phyloP scores from a whole-genome alignment of 371 early-diverging fungal genomes.

The Rhizopus arrhizus region DNA sequence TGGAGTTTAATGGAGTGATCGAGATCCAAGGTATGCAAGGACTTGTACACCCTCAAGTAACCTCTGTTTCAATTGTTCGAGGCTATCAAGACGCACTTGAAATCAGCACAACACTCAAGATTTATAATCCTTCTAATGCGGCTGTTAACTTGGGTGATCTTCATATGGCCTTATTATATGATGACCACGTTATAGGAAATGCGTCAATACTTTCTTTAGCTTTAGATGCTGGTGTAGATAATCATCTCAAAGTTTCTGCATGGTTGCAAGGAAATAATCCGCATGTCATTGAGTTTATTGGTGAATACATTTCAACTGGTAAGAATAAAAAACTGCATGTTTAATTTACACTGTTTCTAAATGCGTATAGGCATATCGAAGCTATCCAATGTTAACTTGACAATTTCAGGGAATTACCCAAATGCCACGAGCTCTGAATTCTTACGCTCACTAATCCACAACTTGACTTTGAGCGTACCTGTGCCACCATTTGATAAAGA shows the following conservation, averaged over 20 bases:
- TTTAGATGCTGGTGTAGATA: constrained; percentile 28
- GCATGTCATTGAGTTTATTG: constrained; percentile 38
- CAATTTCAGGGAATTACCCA: constrained; percentile 46
- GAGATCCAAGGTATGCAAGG: constrained; percentile 42
- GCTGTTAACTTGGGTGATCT: constrained; percentile 40
- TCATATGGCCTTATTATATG: constrained; percentile 30
- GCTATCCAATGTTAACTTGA: constrained; percentile 30
- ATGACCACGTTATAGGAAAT: constrained; percentile 39
- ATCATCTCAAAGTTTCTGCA: constrained; percentile 20
- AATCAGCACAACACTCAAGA: constrained; percentile 24
- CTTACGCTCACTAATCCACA: constrained; percentile 27
- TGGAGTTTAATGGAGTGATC: constrained; percentile 47
- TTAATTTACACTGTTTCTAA: constrained; percentile 4
- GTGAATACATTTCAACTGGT: constrained; percentile 43
- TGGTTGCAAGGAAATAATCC: constrained; percentile 24
- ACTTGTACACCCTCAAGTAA: constrained; percentile 40
- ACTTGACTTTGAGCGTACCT: constrained; percentile 34
- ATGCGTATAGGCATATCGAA: constrained; percentile 5
- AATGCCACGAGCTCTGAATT: constrained; percentile 34
- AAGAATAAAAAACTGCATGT: constrained; percentile 2
- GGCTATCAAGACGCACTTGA: constrained; percentile 40
- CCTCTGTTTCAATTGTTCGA: constrained; percentile 28
- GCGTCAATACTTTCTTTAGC: constrained; percentile 33
- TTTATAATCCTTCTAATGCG: constrained; percentile 48
- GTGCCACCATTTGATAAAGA: constrained; percentile 38